Evolutionary conservation across 257 asterid species (phyloP).

Genomic region (Solanum ahanhuiri): DNA sequence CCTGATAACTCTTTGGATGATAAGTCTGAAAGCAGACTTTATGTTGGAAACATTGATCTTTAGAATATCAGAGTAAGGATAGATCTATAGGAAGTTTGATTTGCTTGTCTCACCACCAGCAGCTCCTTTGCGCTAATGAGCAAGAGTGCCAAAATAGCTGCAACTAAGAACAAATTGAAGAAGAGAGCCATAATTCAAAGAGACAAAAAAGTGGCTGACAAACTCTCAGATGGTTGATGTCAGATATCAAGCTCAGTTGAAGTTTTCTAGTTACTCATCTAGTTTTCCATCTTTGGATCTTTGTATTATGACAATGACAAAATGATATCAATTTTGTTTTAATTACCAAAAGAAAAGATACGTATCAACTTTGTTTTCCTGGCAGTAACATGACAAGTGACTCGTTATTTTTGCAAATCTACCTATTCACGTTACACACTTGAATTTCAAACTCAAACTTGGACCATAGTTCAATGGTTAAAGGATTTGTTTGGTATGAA

Average conservation of each 20-base stretch:
- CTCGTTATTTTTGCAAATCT: background rate
- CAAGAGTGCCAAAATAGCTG: conserved; percentile 73
- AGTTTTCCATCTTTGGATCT: background rate
- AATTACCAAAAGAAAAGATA: too few species aligned
- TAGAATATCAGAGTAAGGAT: conserved; percentile 66
- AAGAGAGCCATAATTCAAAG: conserved; percentile 35
- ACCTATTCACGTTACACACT: background rate
- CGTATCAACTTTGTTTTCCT: background rate
- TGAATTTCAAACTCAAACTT: background rate
- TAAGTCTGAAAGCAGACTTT: conserved; percentile 61
- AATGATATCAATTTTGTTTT: background rate
- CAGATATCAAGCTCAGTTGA: background rate
- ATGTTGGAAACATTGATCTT: conserved; percentile 78
- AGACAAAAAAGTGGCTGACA: conserved; percentile 29
- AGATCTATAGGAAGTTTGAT: background rate
- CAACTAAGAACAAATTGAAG: conserved; percentile 82
- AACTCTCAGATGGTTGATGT: background rate
- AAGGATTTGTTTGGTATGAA: background rate
- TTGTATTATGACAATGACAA: background rate
- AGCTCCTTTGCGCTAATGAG: conserved; percentile 16
- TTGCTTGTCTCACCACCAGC: too few species aligned
- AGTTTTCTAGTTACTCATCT: background rate
- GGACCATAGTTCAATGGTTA: background rate
- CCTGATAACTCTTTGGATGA: conserved; percentile 27
- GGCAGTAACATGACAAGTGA: background rate